Evolutionary conservation across 164 flowering plant species (phyloP), one percentile per base, ranked within the genome.

Genomic region (Liriodendron chinense): DNA sequence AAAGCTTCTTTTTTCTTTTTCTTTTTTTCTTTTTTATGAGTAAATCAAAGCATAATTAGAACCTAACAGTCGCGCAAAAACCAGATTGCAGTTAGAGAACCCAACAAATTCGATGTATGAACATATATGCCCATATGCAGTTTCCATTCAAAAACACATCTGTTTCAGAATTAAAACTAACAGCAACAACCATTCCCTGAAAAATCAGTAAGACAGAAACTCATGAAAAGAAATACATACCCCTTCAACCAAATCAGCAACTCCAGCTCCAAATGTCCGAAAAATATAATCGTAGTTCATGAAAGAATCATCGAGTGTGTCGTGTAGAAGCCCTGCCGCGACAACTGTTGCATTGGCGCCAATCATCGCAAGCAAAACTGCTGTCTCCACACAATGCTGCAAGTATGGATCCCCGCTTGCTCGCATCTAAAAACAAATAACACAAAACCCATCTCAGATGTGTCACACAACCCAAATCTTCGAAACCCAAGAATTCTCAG

Each of bases 351-450:
- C 78, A 80, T 90, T 89, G 25, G 98, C 98, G 68, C 99, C 99
- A 79, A 96, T 84, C 61, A 53, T 43, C 1, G 98, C 99, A 2
- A 96, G 89, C 84, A 91, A 74, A 56, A 88, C 83, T 7, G 95
- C 98, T 0, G 99, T 96, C 71, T 96, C 98, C 77, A 92, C 90
- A 68, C 99, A 96, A 82, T 96, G 99, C 81, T 89, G 93, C 87
- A 96, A 80, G 82, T 96, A 96, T 18, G 97, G 97, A 87, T 91
- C 96, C 24, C 99, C 99, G 80, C 94, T 96, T 8, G 91, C 95
- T 34, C 99, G 79, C 91, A 88, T 85, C 99, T 96, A 74, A 61
- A 50, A 22, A 57, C 14, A 85, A 78, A 12, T 10, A 75, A 61
- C 47, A 61, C 47, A 61, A 53, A 70, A 47, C 13, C 6, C 43